phyloP scores from a whole-genome alignment of 1,284 basidiomycete species.

The Inonotus hispidus region DNA sequence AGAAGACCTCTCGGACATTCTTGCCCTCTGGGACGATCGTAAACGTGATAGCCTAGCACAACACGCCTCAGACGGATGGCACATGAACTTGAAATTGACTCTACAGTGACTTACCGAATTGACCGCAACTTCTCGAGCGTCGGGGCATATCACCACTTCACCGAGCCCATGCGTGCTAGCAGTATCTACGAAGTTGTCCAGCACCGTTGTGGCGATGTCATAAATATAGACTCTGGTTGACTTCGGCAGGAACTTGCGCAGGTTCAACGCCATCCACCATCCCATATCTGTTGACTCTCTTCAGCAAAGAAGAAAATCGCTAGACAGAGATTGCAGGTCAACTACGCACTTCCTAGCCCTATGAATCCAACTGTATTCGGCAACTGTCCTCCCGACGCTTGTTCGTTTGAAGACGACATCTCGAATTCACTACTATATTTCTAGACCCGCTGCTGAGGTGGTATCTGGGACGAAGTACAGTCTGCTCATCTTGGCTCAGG shows the following conservation, averaged over 20 bases:
- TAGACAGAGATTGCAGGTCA: neutral
- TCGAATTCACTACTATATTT: neutral
- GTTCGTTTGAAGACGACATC: neutral
- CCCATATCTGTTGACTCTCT: constrained; percentile 18
- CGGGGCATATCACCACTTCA: neutral
- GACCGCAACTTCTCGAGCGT: constrained; percentile 10
- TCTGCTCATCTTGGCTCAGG: neutral
- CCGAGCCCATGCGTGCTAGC: neutral
- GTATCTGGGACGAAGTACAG: neutral
- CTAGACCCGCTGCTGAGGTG: neutral
- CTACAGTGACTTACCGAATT: constrained; percentile 2
- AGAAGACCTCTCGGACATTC: constrained; percentile 20
- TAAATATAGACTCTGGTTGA: constrained; percentile 15
- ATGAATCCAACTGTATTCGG: constrained; percentile 16
- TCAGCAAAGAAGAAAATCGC: neutral
- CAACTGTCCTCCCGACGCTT: neutral
- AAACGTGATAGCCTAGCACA: constrained; percentile 15
- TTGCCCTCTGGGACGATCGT: constrained; percentile 20
- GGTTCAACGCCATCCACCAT: constrained; percentile 20
- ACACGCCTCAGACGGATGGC: neutral
- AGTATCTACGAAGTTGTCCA: constrained; percentile 15
- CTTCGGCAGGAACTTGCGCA: constrained; percentile 16
- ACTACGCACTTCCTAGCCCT: constrained; percentile 16
- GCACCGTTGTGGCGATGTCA: constrained; percentile 9
- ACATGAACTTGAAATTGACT: neutral